Conservation (phyloP, 768 basidiomycete genomes). For the Boletus sensibilis region DNA sequence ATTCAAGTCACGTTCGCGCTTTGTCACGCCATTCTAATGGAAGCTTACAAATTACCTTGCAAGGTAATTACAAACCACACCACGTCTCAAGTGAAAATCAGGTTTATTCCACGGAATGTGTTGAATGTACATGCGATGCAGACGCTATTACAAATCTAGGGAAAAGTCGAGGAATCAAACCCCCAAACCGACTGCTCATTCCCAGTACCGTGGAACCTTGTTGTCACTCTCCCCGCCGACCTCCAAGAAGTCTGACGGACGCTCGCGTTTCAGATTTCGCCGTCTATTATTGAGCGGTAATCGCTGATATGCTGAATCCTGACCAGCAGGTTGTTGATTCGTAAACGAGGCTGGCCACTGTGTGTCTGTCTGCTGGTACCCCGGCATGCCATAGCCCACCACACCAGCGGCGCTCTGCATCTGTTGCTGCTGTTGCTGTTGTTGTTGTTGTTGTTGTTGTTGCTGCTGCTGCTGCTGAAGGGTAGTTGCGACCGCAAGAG, state of each 20-base stretch:
- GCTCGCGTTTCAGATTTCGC: conserved; percentile 73
- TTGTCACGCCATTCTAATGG: conserved; percentile 12
- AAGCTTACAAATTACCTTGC: conserved; percentile 3
- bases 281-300: conserved; percentile 80
- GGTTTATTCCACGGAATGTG: conserved; percentile 11
- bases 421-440: conserved; percentile 39
- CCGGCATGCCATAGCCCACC: conserved; percentile 43
- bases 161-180: neutral
- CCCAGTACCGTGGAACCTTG: conserved; percentile 77
- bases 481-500: conserved; percentile 55
- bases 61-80: conserved; percentile 3
- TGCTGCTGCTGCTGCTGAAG: conserved; percentile 58
- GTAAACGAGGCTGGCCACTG: conserved; percentile 51
- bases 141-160: conserved; percentile 5
- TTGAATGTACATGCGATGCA: conserved; percentile 15
- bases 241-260: conserved; percentile 83
- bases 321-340: conserved; percentile 63
- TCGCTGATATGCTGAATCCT: conserved; percentile 87
- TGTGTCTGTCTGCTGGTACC: conserved; percentile 39
- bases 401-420: conserved; percentile 31
- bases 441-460: conserved; percentile 54
- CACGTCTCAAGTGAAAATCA: neutral
- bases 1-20: conserved; percentile 27
- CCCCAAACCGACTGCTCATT: conserved; percentile 38
- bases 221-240: conserved; percentile 60